Evolutionary conservation across 192 early-diverging fungal species (phyloP).

Genomic region (Coemansia biformis): DNA sequence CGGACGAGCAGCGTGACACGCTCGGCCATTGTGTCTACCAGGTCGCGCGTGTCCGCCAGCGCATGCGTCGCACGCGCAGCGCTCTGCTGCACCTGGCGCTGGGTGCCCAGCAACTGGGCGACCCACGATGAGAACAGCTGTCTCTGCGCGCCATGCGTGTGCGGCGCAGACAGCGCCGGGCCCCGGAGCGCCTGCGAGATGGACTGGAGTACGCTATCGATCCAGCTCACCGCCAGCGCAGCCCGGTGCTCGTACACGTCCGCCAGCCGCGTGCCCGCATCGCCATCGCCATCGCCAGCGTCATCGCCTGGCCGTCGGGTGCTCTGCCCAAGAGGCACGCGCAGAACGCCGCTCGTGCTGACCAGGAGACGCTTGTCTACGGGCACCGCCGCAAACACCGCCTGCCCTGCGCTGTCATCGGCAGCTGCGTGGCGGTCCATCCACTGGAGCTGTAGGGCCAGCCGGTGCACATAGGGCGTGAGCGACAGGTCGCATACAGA

Average conservation of each 20-base stretch:
- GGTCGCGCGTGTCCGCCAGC: slow-evolving; percentile 10
- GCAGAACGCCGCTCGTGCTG: slow-evolving; percentile 1
- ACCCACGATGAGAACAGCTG: slow-evolving; percentile 32
- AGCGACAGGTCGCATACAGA: slow-evolving; percentile 27
- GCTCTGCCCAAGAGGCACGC: background rate
- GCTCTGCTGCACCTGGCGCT: slow-evolving; percentile 10
- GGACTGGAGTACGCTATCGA: slow-evolving; percentile 20
- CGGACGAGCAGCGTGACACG: slow-evolving; percentile 24
- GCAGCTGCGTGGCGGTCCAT: background rate
- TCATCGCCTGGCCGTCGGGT: background rate
- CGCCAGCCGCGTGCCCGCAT: background rate
- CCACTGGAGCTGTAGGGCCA: slow-evolving; percentile 34
- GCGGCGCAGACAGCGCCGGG: background rate
- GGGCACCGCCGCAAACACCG: slow-evolving; percentile 23
- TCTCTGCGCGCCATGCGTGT: background rate
- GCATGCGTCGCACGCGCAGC: slow-evolving; percentile 5
- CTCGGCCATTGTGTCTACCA: slow-evolving; percentile 29
- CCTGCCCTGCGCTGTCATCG: background rate
- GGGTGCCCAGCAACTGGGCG: slow-evolving; percentile 11
- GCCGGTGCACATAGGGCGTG: slow-evolving; percentile 13
- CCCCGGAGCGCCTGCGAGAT: slow-evolving; percentile 5
- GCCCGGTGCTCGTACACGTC: slow-evolving; percentile 12
- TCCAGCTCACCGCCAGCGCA: slow-evolving; percentile 12
- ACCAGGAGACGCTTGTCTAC: slow-evolving; percentile 12
- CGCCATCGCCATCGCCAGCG: background rate